These are phyloP conservation scores for Peronospora destructor DNA, from an alignment of 352 stramenopile species.

Conservation along the genomic window DNA sequence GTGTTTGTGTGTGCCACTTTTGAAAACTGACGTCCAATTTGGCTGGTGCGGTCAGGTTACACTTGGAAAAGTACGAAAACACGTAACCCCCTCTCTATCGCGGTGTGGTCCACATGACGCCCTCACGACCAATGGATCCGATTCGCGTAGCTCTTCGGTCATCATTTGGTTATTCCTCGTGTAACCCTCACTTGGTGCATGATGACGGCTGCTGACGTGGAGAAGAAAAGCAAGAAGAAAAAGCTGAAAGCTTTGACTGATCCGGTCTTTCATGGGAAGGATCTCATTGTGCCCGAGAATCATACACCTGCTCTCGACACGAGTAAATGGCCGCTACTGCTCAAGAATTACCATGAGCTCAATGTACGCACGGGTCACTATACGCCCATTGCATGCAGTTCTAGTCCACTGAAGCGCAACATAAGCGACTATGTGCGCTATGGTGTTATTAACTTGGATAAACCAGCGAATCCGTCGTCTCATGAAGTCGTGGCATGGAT, in stretches of 20 bases:
- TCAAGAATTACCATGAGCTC: slow-evolving; percentile 99
- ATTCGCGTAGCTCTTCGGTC: neutral
- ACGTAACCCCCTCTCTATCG: no score
- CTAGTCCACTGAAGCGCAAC: slow-evolving; percentile 93
- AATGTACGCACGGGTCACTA: slow-evolving; percentile 99
- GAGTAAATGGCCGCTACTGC: slow-evolving; percentile 97
- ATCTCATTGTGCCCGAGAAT: slow-evolving; percentile 74
- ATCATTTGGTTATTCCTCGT: slow-evolving; percentile 9
- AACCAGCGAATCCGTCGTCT: slow-evolving; percentile 97
- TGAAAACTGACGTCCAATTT: neutral
- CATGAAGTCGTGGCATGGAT: slow-evolving; percentile 99
- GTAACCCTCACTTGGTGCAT: slow-evolving; percentile 1
- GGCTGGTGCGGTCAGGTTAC: neutral
- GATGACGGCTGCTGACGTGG: slow-evolving; percentile 63
- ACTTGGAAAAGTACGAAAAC: no score
- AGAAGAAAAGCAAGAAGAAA: slow-evolving; percentile 87
- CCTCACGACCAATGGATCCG: slow-evolving; percentile 19
- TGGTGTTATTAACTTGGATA: slow-evolving; percentile 99
- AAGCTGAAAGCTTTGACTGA: slow-evolving; percentile 64
- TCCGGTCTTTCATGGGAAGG: slow-evolving; percentile 23
- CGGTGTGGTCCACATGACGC: slow-evolving; percentile 17
- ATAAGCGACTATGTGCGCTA: slow-evolving; percentile 98
- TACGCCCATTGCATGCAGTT: slow-evolving; percentile 97
- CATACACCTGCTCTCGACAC: slow-evolving; percentile 91
- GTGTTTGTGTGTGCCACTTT: no score